phyloP scores from a whole-genome alignment of 805 yeast species.

The Priceomyces medius region DNA sequence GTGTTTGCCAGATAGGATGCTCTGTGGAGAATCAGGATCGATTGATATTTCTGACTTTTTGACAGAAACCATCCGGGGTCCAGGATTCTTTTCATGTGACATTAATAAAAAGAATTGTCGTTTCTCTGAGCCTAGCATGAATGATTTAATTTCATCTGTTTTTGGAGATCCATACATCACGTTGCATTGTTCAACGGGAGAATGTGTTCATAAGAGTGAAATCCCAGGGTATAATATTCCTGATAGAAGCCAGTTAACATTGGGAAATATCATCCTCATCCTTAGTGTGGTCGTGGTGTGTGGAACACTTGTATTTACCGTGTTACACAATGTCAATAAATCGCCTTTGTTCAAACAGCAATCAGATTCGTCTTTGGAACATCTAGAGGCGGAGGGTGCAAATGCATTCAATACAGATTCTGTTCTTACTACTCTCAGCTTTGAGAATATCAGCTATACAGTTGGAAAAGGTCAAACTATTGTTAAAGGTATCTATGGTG shows the following conservation, averaged over 20 bases:
- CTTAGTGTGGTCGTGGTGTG: conserved; percentile 43
- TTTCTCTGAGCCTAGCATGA: conserved; percentile 95
- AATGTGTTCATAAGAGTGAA: conserved; percentile 88
- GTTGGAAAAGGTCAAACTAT: conserved; percentile 48
- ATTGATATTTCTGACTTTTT: conserved; percentile 92
- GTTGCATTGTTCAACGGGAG: conserved; percentile 78
- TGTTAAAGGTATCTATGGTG: conserved; percentile 65
- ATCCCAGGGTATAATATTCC: conserved; percentile 88
- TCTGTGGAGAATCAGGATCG: conserved; percentile 92
- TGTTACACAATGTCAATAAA: conserved; percentile 50
- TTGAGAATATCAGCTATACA: conserved; percentile 66
- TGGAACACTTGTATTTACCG: conserved; percentile 40
- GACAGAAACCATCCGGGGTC: conserved; percentile 86
- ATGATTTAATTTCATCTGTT: conserved; percentile 81
- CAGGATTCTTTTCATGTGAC: conserved; percentile 89
- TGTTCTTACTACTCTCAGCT: conserved; percentile 70
- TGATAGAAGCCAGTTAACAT: conserved; percentile 42
- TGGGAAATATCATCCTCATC: conserved; percentile 48
- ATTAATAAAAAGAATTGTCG: conserved; percentile 58
- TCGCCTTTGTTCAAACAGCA: conserved; percentile 57
- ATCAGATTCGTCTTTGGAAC: conserved; percentile 25
- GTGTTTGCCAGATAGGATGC: conserved; percentile 88
- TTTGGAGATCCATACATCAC: conserved; percentile 95
- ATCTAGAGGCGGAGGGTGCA: conserved; percentile 21
- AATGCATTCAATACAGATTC: conserved; percentile 52